Conservation (phyloP, 129 eudicot species). For the Flaveria linearis region DNA sequence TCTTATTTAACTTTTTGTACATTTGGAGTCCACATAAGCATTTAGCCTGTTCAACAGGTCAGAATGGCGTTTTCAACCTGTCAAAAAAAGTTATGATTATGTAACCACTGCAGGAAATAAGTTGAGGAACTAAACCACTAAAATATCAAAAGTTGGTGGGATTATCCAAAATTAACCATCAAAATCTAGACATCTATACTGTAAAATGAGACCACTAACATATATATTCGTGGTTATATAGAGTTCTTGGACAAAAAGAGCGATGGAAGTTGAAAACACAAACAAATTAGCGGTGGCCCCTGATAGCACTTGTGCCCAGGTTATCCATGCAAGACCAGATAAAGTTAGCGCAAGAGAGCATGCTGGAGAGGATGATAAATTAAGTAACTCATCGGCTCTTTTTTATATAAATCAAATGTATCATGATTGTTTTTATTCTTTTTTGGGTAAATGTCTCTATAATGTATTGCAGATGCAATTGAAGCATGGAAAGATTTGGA, state of each 20-base stretch:
- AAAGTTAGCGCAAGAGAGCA: conserved; percentile 34
- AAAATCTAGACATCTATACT: not conserved
- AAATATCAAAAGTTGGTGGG: not conserved
- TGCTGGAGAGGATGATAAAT: conserved; percentile 36
- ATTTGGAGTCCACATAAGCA: not conserved
- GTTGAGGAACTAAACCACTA: not conserved
- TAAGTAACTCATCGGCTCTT: conserved; percentile 34
- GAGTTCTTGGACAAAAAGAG: conserved; percentile 82
- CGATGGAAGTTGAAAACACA: conserved; percentile 63
- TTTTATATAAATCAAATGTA: not conserved
- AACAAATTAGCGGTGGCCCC: conserved; percentile 46
- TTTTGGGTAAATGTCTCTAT: conserved; percentile 9
- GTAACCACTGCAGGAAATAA: not conserved
- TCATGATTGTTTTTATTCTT: not conserved
- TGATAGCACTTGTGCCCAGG: conserved; percentile 72
- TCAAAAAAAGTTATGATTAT: not conserved
- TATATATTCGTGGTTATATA: conserved; percentile 30
- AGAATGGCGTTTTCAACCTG: not conserved
- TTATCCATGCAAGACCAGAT: conserved; percentile 48
- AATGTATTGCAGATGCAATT: conserved; percentile 29
- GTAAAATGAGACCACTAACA: conserved; percentile 11
- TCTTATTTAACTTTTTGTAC: not conserved
- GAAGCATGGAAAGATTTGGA: conserved; percentile 58
- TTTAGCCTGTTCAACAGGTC: conserved; percentile 5
- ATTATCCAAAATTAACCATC: not conserved